A percentile compares a stretch with the other conserved stretches of the same genome.
phyloP scores from a whole-genome alignment of 139 green algal species.

The Volvox africanus region DNA sequence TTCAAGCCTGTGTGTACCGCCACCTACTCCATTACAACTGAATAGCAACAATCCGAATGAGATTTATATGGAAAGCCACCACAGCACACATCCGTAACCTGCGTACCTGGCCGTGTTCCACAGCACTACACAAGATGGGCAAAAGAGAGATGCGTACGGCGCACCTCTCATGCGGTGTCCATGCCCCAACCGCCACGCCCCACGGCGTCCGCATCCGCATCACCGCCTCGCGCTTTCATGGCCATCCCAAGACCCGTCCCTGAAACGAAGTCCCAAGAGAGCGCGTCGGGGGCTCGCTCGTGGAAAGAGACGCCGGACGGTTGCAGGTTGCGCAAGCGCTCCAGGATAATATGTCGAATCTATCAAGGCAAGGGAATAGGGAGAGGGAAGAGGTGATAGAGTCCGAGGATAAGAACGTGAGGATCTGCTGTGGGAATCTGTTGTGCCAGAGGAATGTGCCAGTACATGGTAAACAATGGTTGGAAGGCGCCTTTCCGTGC shows the following conservation, averaged over 20 bases:
- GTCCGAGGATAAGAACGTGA: background rate
- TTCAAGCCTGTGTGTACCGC: no score
- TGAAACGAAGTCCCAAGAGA: background rate
- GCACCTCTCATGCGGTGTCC: background rate
- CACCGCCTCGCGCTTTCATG: background rate
- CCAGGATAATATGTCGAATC: constrained; percentile 25
- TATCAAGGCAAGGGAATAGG: background rate
- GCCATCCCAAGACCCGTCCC: background rate
- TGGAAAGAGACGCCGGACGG: constrained; percentile 32
- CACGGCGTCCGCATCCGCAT: background rate
- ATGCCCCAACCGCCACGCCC: background rate
- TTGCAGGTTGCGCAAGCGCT: constrained; percentile 47
- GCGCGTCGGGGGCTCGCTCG: constrained; percentile 26
- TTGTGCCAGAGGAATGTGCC: background rate
- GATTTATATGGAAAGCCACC: no score
- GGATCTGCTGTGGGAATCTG: background rate
- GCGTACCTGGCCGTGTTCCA: no score
- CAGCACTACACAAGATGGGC: no score
- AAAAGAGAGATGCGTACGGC: no score
- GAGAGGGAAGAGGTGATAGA: background rate
- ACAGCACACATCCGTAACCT: no score
- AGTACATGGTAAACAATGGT: background rate
- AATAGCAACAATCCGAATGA: no score
- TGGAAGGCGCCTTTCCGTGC: no score
- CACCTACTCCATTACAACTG: no score